Evolutionary conservation across 352 stramenopile genomes (phyloP), one percentile per base, ranked within the genome.

Genomic region (Phytophthora nicotianae): DNA sequence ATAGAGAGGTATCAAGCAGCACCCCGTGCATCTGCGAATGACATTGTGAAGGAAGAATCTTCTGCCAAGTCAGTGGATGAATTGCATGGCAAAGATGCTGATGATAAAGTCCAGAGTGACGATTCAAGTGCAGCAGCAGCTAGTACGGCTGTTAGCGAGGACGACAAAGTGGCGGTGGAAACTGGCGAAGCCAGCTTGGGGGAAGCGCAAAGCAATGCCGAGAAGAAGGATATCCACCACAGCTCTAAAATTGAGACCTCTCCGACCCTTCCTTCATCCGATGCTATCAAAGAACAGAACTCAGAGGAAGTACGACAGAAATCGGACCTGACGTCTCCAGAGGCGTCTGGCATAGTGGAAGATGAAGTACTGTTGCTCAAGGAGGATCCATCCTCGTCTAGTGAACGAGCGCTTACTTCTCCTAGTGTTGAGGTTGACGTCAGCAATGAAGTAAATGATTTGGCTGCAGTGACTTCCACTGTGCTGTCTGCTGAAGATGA

Each of bases 21-120:
- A 19, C n/a, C 26, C 41, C 32, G 26, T 58, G 57, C 10, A 32
- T 59, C 29, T 41, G 26, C 21, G 27, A 32, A 47, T 48, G 58
- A 56, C 19, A 17, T 8, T 40, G 32, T 29, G 24, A 52, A 60
- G 19, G 42, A 50, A 48, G 58, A 58, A 21, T 27, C 19, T 11
- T 19, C 11, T 50, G 14, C 38, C 5, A 24, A 57, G 27, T 26
- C 21, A 53, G 43, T 20, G 11, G 48, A 59, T 55, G 8, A 42
- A 46, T 9, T 27, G 9, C 11, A 19, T 37, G 16, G 5, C 41
- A 8, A 35, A 24, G 26, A 2, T 21, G 21, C 3, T 56, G 27
- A 16, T 40, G 11, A 41, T 43, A 20, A 46, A 35, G 43, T 41
- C 17, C 14, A 35, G 8, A n/a, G 14, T 49, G 24, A 20, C 20